These are phyloP conservation scores for Papiliotrema nemorosa DNA, from an alignment of 1,284 basidiomycete species.

Conservation along the genomic window DNA sequence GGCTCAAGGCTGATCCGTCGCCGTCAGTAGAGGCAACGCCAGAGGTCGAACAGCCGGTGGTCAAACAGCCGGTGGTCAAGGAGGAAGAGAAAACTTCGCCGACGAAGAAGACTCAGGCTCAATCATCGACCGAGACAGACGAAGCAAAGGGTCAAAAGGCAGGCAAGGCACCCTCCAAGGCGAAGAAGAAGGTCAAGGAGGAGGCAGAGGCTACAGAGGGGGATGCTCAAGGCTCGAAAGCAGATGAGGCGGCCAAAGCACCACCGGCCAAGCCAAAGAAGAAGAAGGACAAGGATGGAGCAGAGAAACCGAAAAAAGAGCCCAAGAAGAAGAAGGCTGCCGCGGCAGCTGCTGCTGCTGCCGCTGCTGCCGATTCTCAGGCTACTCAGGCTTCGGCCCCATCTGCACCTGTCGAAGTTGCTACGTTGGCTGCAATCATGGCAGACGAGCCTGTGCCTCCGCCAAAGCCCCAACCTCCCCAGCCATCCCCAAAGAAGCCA, in stretches of 20 bases:
- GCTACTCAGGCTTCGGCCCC: background rate
- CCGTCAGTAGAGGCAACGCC: background rate
- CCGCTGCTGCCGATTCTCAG: too few relatives aligned
- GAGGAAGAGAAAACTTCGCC: background rate
- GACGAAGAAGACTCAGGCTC: background rate
- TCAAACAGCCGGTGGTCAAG: background rate
- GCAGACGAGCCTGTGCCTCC: background rate
- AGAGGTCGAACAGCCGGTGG: background rate
- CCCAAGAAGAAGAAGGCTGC: constrained; percentile 11
- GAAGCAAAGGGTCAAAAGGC: background rate
- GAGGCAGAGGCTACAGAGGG: constrained; percentile 64
- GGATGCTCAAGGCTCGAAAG: background rate
- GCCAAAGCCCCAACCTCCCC: background rate
- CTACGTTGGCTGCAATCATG: constrained; percentile 1
- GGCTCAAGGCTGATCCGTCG: constrained; percentile 3
- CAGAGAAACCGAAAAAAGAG: constrained; percentile 9
- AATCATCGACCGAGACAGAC: background rate
- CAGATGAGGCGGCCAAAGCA: background rate
- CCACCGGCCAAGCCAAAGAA: constrained; percentile 4
- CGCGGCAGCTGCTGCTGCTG: too few relatives aligned
- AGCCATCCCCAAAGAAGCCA: background rate
- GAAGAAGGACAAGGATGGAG: constrained; percentile 9
- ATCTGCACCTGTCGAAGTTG: background rate
- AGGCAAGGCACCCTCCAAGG: background rate
- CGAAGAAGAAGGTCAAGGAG: constrained; percentile 7